These are phyloP conservation scores for Maudiozyma barnettii DNA, from an alignment of 805 yeast species.

Conservation along the genomic window DNA sequence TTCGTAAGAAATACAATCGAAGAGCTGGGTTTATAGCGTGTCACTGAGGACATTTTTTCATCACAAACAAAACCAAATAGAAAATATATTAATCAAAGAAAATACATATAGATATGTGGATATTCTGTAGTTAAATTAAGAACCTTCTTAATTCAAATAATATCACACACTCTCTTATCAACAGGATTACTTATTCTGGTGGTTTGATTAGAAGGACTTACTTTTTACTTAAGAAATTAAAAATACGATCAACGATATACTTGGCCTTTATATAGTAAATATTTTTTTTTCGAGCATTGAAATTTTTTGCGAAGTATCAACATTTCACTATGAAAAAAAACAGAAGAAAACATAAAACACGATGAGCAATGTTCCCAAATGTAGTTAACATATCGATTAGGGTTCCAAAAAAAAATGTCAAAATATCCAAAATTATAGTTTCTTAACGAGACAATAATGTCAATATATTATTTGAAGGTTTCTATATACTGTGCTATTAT, in stretches of 20 bases:
- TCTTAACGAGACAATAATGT: too few species aligned
- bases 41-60: slow-evolving; percentile 32
- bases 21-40: slow-evolving; percentile 36
- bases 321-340: background rate
- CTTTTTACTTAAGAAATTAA: too few species aligned
- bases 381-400: too few species aligned
- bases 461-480: too few species aligned
- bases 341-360: background rate
- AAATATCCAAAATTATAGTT: too few species aligned
- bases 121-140: background rate
- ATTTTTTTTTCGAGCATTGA: background rate
- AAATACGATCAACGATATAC: background rate
- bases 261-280: background rate
- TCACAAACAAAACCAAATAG: slow-evolving; percentile 23
- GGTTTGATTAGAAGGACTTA: too few species aligned
- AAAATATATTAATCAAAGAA: background rate
- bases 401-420: background rate
- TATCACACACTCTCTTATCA: background rate
- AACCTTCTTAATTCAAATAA: background rate
- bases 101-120: too few species aligned
- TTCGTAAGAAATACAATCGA: slow-evolving; percentile 22
- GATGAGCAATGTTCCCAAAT: too few species aligned
- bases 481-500: too few species aligned
- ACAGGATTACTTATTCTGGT: too few species aligned
- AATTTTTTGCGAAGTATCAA: background rate